A percentile compares a stretch with the other conserved stretches of the same genome.
These are phyloP conservation scores for Colletotrichum aenigma DNA, from an alignment of 2,329 filamentous ascomycete species.

Conservation along the genomic window DNA sequence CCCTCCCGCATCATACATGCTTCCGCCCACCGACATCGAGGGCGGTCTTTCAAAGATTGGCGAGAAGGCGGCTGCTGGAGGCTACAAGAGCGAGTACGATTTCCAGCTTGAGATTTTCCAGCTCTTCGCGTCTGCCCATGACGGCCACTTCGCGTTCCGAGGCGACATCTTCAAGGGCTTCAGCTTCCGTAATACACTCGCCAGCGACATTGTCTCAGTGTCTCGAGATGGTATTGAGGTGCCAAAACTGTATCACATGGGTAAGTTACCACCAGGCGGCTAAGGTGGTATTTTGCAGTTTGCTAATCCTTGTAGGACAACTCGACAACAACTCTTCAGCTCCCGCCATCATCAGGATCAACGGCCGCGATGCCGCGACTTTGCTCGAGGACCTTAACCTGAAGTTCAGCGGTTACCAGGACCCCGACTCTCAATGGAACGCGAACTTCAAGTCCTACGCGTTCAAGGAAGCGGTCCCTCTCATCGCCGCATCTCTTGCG, in stretches of 20 bases:
- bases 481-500: slow-evolving; percentile 27
- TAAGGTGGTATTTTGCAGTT: not conserved
- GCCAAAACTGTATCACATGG: slow-evolving; percentile 60
- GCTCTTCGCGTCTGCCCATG: slow-evolving; percentile 58
- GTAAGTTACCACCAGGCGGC: slow-evolving; percentile 28
- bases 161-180: slow-evolving; percentile 60
- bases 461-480: slow-evolving; percentile 19
- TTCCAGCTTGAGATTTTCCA: slow-evolving; percentile 59
- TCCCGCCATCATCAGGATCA: slow-evolving; percentile 57
- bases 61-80: slow-evolving; percentile 40
- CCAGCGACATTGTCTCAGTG: slow-evolving; percentile 57
- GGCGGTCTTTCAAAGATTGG: slow-evolving; percentile 49
- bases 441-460: slow-evolving; percentile 31
- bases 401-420: slow-evolving; percentile 52
- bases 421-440: slow-evolving; percentile 60
- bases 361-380: slow-evolving; percentile 56
- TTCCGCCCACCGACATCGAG: slow-evolving; percentile 52
- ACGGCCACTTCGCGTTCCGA: slow-evolving; percentile 66
- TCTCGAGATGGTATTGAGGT: slow-evolving; percentile 63
- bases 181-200: slow-evolving; percentile 39
- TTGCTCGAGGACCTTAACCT: slow-evolving; percentile 52
- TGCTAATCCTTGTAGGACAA: slow-evolving; percentile 18
- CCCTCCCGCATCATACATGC: slow-evolving; percentile 55
- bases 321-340: slow-evolving; percentile 7
- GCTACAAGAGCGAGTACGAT: slow-evolving; percentile 57